Evolutionary conservation across 371 early-diverging fungal genomes (phyloP).

Genomic region (Mucor plumbeus): DNA sequence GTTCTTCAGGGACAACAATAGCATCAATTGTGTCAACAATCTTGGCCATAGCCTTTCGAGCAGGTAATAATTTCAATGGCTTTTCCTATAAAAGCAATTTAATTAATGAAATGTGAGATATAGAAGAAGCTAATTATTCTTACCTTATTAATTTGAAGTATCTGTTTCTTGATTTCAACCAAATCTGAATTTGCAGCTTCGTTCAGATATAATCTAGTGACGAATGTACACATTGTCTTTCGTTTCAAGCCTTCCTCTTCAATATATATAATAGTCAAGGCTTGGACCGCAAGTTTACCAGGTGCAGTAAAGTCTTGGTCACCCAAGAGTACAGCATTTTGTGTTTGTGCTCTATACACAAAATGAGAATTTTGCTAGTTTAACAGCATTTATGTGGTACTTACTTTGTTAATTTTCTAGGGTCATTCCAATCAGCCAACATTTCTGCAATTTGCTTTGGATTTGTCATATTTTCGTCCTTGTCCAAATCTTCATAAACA

Average conservation of each 20-base stretch:
- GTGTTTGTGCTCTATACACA: too few relatives aligned
- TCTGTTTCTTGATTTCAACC: conserved; percentile 29
- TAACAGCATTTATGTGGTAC: not conserved
- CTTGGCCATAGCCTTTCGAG: conserved; percentile 7
- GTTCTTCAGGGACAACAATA: not conserved
- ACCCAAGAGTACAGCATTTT: not conserved
- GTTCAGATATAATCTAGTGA: conserved; percentile 41
- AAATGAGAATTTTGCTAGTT: not conserved
- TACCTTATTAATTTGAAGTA: conserved; percentile 41
- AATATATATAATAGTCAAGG: conserved; percentile 36
- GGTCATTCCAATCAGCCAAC: conserved; percentile 66
- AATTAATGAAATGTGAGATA: not conserved
- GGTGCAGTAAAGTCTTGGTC: conserved; percentile 20
- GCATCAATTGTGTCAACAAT: conserved; percentile 5
- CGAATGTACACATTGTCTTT: conserved; percentile 47
- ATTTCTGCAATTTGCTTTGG: conserved; percentile 63
- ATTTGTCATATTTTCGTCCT: conserved; percentile 52
- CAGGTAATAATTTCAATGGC: conserved; percentile 12
- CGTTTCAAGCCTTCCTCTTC: conserved; percentile 31
- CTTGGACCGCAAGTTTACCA: conserved; percentile 45
- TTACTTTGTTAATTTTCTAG: conserved; percentile 54
- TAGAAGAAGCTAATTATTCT: not conserved
- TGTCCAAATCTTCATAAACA: conserved; percentile 38
- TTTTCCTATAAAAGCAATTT: not conserved
- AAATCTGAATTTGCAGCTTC: conserved; percentile 35